phyloP scores from a whole-genome alignment of 2,329 filamentous ascomycete species.

The Nemania diffusa region DNA sequence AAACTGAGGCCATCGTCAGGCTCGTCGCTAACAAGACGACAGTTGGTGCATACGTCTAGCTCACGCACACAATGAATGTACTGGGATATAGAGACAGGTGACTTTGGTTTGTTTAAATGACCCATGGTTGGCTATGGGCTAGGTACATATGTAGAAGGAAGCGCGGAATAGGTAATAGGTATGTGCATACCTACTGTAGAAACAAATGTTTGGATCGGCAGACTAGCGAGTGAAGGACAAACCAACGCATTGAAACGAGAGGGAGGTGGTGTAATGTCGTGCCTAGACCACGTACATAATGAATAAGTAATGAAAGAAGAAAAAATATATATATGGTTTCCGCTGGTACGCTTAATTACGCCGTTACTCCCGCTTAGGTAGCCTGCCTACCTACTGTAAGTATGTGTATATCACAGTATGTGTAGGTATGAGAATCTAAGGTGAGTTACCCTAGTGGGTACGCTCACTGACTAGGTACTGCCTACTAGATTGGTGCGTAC shows the following conservation, averaged over 20 bases:
- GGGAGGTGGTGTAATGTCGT: not conserved
- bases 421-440: too few relatives aligned
- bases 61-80: not conserved
- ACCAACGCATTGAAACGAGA: not conserved
- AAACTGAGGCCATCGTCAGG: slow-evolving; percentile 31
- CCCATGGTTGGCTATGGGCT: not conserved
- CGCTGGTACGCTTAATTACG: slow-evolving; percentile 23
- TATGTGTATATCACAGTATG: not conserved
- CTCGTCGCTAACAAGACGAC: not conserved
- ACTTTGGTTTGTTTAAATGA: not conserved
- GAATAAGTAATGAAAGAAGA: not conserved
- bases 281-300: not conserved
- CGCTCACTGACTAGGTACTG: not conserved
- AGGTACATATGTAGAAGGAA: not conserved
- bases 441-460: too few relatives aligned
- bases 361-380: slow-evolving; percentile 25
- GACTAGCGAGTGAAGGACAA: not conserved
- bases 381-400: slow-evolving; percentile 3
- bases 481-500: slow-evolving; percentile 16
- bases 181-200: too few relatives aligned
- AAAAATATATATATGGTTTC: not conserved
- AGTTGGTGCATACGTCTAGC: not conserved
- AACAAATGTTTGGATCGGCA: not conserved
- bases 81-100: not conserved
- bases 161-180: too few relatives aligned